Percentiles rank a stretch among this genome's conserved stretches.
phyloP scores from a whole-genome alignment of 805 yeast genomes.

The Blastobotrys terrestris region DNA sequence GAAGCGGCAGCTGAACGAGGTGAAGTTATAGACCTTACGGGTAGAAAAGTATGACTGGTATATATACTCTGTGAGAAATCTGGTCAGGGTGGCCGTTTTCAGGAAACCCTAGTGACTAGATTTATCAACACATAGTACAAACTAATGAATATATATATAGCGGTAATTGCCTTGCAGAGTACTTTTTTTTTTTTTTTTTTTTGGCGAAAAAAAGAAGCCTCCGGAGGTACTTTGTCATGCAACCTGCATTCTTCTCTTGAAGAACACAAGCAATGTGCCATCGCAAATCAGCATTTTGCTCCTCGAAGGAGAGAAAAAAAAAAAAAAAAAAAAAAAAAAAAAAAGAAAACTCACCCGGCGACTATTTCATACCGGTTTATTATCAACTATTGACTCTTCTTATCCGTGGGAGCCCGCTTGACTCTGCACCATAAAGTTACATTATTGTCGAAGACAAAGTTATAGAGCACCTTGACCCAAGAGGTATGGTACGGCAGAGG shows the following conservation, averaged over 20 bases:
- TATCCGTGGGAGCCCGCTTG: slow-evolving; percentile 39
- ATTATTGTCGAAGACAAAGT: slow-evolving; percentile 61
- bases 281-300: too few relatives aligned
- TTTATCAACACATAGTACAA: too few relatives aligned
- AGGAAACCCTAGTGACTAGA: too few relatives aligned
- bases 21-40: slow-evolving; percentile 13
- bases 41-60: slow-evolving; percentile 5
- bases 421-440: slow-evolving; percentile 78
- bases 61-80: too few relatives aligned
- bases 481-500: slow-evolving; percentile 71
- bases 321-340: too few relatives aligned
- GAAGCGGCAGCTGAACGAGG: slow-evolving; percentile 20
- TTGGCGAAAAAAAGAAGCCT: not conserved
- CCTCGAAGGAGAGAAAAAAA: too few relatives aligned
- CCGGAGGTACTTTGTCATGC: not conserved
- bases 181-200: too few relatives aligned
- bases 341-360: too few relatives aligned
- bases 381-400: slow-evolving; percentile 2
- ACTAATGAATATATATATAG: too few relatives aligned
- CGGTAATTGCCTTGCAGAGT: not conserved
- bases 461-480: slow-evolving; percentile 71
- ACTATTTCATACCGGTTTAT: not conserved
- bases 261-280: too few relatives aligned
- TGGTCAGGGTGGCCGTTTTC: too few relatives aligned
- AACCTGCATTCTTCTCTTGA: too few relatives aligned